phyloP scores from a whole-genome alignment of 805 yeast genomes.

The Hanseniaspora occidentalis region DNA sequence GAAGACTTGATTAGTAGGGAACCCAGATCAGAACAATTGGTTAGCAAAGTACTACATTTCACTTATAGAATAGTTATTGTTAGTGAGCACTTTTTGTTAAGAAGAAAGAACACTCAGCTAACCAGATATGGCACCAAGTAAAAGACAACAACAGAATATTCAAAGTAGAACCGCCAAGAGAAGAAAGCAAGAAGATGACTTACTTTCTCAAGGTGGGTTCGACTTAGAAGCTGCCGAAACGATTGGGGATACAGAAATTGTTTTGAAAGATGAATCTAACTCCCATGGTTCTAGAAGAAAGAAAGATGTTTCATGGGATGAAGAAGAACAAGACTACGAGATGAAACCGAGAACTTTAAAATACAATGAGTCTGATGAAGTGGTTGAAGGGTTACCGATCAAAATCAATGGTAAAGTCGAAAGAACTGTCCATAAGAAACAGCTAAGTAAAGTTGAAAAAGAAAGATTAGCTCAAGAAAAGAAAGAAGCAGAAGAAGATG shows the following conservation, averaged over 20 bases:
- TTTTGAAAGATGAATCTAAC: constrained; percentile 2
- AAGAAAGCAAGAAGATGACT: constrained; percentile 21
- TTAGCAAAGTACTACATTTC: background rate
- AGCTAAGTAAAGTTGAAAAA: constrained; percentile 11
- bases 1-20: too few species aligned
- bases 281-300: constrained; percentile 5
- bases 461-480: constrained; percentile 14
- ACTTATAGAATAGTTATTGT: background rate
- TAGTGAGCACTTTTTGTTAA: too few species aligned
- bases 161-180: constrained; percentile 20
- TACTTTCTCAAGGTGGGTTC: constrained; percentile 16
- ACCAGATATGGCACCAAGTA: constrained; percentile 17
- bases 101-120: too few species aligned
- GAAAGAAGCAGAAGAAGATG: constrained; percentile 7
- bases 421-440: constrained; percentile 37
- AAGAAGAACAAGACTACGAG: constrained; percentile 74
- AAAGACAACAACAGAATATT: constrained; percentile 17
- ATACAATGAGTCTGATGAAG: constrained; percentile 28
- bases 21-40: background rate
- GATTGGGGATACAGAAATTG: constrained; percentile 4
- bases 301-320: constrained; percentile 39
- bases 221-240: constrained; percentile 11
- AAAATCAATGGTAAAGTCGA: constrained; percentile 65
- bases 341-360: constrained; percentile 47
- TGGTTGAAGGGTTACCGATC: constrained; percentile 69